Evolutionary conservation across 305 asterid genomes (phyloP), one percentile per base, ranked within the genome.

Genomic region (Solanum chacoense): DNA sequence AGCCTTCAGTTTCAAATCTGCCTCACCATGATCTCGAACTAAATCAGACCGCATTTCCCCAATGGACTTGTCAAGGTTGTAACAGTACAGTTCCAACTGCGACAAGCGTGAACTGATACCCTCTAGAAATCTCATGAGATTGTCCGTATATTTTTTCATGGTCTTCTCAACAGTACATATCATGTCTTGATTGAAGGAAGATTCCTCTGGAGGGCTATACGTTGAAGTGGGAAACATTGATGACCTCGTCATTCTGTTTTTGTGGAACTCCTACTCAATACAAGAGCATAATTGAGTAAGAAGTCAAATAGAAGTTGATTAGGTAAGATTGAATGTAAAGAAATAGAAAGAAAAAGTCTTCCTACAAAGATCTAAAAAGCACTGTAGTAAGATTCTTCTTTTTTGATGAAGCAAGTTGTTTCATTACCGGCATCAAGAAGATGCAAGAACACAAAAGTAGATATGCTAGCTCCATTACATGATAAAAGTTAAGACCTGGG

Each of bases 61-160:
- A 77, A 97, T 93, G 35, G 97, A 95, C 91, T 97, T 96, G 91
- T 96, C 98, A 76, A 97, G 95, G 89, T 96, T 97, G 90, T 96
- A 97, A 89, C 98, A 96, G 85, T 96, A 97, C 22, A 95, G 87
- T 90, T 90, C 94, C 90, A 92, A 87, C 31, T 92, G 92, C 4
- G 98, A 97, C 91, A 96, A 73, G 4, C 98, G 95, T 50, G 98
- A 97, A 90, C 98, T 96, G 50, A 97, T 94, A 86, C 99, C 99
- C 92, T 97, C 98, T 24, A 96, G 96, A 90, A 97, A 97, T 81
- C 98, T 94, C 97, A 96, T 93, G 91, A 97, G 84, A 90, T 97
- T 94, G 90, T 97, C 98, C 10, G 98, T 87, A 89, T 95, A 89
- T 91, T 94, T 96, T 93, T 97, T 97, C 97, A 97, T 91, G 91